Evolutionary conservation across 768 basidiomycete species (phyloP).

Genomic region (Suillus spraguei): DNA sequence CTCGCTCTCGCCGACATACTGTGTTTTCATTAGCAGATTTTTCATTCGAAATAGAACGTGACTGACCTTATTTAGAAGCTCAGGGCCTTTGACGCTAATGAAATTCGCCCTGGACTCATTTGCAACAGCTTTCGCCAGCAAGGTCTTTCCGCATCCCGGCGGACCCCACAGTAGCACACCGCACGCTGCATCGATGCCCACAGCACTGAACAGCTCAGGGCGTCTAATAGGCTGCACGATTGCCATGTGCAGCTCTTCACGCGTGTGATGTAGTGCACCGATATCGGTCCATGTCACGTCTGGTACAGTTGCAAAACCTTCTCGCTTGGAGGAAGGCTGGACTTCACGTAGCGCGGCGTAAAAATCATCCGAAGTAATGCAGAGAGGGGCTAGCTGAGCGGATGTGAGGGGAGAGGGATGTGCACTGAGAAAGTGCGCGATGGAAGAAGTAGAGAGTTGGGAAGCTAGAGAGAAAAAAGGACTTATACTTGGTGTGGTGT

Average conservation of each 20-base stretch:
- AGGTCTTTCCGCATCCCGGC: constrained; percentile 96
- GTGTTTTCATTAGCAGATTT: constrained; percentile 10
- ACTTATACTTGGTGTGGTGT: constrained; percentile 20
- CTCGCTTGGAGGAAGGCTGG: constrained; percentile 95
- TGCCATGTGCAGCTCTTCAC: constrained; percentile 96
- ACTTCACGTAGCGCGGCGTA: constrained; percentile 78
- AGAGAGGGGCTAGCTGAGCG: constrained; percentile 78
- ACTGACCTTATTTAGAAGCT: constrained; percentile 89
- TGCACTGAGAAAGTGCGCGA: constrained; percentile 86
- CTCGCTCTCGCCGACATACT: constrained; percentile 99
- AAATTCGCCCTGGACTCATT: constrained; percentile 96
- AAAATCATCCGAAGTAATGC: constrained; percentile 84
- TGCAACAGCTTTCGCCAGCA: constrained; percentile 97
- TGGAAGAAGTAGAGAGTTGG: constrained; percentile 62
- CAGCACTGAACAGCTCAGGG: constrained; percentile 84
- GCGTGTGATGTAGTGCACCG: constrained; percentile 82
- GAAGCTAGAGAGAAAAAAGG: constrained; percentile 41
- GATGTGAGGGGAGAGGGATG: constrained; percentile 82
- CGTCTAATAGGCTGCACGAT: constrained; percentile 93
- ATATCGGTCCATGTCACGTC: constrained; percentile 95
- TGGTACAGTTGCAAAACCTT: constrained; percentile 97
- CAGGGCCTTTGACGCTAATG: constrained; percentile 97
- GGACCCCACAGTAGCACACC: constrained; percentile 99
- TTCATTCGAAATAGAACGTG: not conserved
- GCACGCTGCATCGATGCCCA: constrained; percentile 90